These are phyloP conservation scores for Eucalyptus pauciflora DNA, from an alignment of 345 rosid species.

Conservation along the genomic window DNA sequence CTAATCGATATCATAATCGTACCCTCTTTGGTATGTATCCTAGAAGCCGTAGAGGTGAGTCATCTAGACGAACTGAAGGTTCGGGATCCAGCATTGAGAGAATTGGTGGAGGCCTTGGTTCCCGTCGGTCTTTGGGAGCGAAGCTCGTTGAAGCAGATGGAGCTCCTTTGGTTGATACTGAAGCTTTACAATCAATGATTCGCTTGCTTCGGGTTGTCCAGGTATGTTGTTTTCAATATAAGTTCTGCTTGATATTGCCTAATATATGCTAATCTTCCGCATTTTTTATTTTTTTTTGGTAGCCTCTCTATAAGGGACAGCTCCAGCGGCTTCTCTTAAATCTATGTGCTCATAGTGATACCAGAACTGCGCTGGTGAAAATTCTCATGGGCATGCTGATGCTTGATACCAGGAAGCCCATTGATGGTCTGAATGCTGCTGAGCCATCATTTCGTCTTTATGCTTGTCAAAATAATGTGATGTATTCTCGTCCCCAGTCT, in stretches of 20 bases:
- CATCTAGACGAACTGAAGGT: slow-evolving; percentile 82
- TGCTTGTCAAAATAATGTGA: slow-evolving; percentile 85
- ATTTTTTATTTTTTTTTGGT: slow-evolving; percentile 3
- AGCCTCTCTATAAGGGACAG: slow-evolving; percentile 92
- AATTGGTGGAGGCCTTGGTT: slow-evolving; percentile 36
- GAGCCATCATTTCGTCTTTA: slow-evolving; percentile 79
- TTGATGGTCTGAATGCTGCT: slow-evolving; percentile 19
- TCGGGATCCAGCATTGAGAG: slow-evolving; percentile 54
- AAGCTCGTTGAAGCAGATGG: slow-evolving; percentile 89
- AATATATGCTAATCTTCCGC: background rate
- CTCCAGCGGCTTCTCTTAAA: slow-evolving; percentile 89
- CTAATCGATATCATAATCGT: slow-evolving; percentile 79
- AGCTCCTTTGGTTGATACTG: slow-evolving; percentile 71
- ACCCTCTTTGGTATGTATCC: slow-evolving; percentile 88
- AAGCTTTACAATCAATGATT: slow-evolving; percentile 79
- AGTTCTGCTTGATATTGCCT: background rate
- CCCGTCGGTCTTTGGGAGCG: slow-evolving; percentile 53
- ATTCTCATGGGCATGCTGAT: slow-evolving; percentile 84
- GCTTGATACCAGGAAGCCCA: slow-evolving; percentile 58
- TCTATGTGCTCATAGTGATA: slow-evolving; percentile 81
- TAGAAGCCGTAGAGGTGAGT: slow-evolving; percentile 88
- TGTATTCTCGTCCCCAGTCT: slow-evolving; percentile 86
- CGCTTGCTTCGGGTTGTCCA: slow-evolving; percentile 89
- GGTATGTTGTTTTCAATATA: slow-evolving; percentile 22
- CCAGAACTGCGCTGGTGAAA: slow-evolving; percentile 65